Evolutionary conservation across 352 stramenopile genomes (phyloP), one percentile per base, ranked within the genome.

Genomic region (Globisporangium echinulatum): DNA sequence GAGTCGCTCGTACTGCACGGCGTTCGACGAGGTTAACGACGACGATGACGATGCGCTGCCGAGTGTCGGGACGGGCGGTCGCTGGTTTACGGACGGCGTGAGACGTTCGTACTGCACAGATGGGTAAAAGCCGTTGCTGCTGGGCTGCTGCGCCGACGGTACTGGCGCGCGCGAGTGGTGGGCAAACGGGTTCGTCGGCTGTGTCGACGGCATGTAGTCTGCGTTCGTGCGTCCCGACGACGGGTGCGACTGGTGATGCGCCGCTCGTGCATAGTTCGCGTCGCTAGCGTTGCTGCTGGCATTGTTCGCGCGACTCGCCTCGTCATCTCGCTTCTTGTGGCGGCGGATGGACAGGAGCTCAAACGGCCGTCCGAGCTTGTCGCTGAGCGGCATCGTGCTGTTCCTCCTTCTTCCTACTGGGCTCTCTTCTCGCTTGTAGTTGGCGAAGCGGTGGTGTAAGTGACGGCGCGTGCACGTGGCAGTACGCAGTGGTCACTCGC

Each of bases 261-360:
- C 19, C 46, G 61, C 37, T 56, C 49, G 56, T 15, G 51, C 15
- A 40, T 46, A 42, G 37, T 43, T 58, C 17, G 50, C 49, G 51
- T 49, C 11, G 14, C 14, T 38, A 10, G 37, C 49, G 49, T 47
- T 10, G 48, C 8, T 49, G n/a, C 54, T 53, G 46, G 54, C 56
- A 52, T 58, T 62, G 19, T 43, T 54, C 17, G 17, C 17, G 17
- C 17, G 17, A 19, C 17, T 19, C 17, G 17, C 17, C 25, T 62
- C 60, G 49, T 80, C 68, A 33, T 84, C 64, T 54, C 81, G 79
- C 58, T 80, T 82, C 55, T 85, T 86, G 56, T 79, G 75, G 36
- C 79, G 73, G 7, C 82, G 66, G 40, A 89, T 77, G 25, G 77
- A 86, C 17, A 89, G 67, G 57, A 89, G 50, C 72, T 87, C 77